A percentile compares a stretch with the other conserved stretches of the same genome.
Conservation (phyloP, 768 basidiomycete genomes). For the Trichaptum fuscoviolaceum region DNA sequence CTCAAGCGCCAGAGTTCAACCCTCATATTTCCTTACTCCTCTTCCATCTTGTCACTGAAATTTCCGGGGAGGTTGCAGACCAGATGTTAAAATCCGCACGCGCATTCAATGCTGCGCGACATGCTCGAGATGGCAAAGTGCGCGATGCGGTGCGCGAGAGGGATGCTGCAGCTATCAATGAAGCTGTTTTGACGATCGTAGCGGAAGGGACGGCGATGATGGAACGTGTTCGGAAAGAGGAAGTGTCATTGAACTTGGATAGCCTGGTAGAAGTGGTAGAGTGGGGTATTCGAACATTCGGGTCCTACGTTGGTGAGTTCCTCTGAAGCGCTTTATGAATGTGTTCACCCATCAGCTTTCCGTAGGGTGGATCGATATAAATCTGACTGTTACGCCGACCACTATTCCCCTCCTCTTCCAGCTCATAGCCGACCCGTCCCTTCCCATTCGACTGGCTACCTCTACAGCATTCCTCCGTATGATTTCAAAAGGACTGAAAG, state of each 20-base stretch:
- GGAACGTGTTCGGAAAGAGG: slow-evolving; percentile 44
- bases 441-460: slow-evolving; percentile 80
- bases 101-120: slow-evolving; percentile 60
- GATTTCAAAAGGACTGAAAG: slow-evolving; percentile 90
- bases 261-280: slow-evolving; percentile 76
- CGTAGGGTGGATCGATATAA: slow-evolving; percentile 96
- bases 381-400: slow-evolving; percentile 86
- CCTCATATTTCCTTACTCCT: slow-evolving; percentile 83
- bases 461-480: slow-evolving; percentile 77
- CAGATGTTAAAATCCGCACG: slow-evolving; percentile 88
- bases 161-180: slow-evolving; percentile 83
- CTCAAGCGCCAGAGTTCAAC: slow-evolving; percentile 57
- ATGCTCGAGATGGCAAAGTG: slow-evolving; percentile 77
- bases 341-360: slow-evolving; percentile 7
- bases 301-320: slow-evolving; percentile 86
- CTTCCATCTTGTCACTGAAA: slow-evolving; percentile 89
- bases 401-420: slow-evolving; percentile 83
- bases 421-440: slow-evolving; percentile 70
- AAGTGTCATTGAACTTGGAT: slow-evolving; percentile 37
- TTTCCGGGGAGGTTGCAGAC: slow-evolving; percentile 96
- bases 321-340: slow-evolving; percentile 1
- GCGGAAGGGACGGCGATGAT: slow-evolving; percentile 63
- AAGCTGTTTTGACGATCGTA: slow-evolving; percentile 80
- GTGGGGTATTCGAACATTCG: slow-evolving; percentile 89
- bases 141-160: slow-evolving; percentile 86